phyloP scores from a whole-genome alignment of 345 rosid genomes.

The Eucalyptus marginata region DNA sequence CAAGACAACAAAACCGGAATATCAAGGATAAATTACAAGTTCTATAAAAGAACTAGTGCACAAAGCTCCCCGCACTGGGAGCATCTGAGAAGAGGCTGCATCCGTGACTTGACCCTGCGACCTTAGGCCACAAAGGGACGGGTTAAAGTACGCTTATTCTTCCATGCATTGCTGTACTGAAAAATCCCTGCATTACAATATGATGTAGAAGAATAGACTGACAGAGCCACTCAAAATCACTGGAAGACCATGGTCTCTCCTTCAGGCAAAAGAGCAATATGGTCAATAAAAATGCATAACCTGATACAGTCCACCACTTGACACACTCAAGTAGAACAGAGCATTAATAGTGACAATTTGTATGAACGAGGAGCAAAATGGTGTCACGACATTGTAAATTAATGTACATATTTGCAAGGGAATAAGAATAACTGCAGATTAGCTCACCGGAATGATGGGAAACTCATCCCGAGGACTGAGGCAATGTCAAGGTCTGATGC shows the following conservation, averaged over 20 bases:
- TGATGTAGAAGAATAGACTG: not conserved
- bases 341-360: not conserved
- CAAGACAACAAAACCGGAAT: not conserved
- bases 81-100: not conserved
- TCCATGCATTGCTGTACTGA: not conserved
- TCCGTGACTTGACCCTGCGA: not conserved
- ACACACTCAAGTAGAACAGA: not conserved
- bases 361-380: not conserved
- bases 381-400: not conserved
- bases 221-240: not conserved
- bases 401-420: not conserved
- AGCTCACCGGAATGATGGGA: conserved; percentile 85
- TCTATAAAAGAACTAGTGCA: not conserved
- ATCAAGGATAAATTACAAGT: not conserved
- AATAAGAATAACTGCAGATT: not conserved
- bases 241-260: not conserved
- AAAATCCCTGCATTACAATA: not conserved
- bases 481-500: conserved; percentile 88
- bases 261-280: not conserved
- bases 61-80: not conserved
- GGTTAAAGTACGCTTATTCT: not conserved
- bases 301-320: not conserved
- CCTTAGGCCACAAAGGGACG: not conserved
- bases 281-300: not conserved
- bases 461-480: conserved; percentile 95